Base-by-base conservation (phyloP, 352 stramenopile genomes). In the Peronospora destructor region DNA sequence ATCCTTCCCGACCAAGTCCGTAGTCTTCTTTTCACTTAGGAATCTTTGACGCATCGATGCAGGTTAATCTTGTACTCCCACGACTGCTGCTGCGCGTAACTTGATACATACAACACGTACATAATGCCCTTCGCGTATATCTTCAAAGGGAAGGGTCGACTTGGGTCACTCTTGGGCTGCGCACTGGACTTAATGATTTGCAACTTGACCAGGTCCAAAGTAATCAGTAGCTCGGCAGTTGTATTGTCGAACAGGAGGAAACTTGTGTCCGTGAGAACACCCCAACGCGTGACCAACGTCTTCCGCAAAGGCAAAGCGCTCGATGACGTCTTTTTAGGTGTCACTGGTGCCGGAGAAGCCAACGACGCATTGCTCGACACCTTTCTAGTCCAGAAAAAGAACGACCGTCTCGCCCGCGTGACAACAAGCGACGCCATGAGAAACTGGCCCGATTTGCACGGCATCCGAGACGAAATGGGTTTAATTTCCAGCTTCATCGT, bases 21-120 rank as follows among this genome's bases (percentile, higher is more conserved):
- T 16, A 10, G n/a, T 30, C 37, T 13, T 26, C 2, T 32, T 1
- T 28, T 14, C 21, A 12, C 30, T 42, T 71, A 90, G 76, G 76
- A 48, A 90, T 79, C n/a, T 88, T 64, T n/a, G 88, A 64, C 45
- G 81, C 55, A 10, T 5, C 78, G 77, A 30, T 86, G 75, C 41
- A 79, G 56, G 28, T 89, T 73, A 53, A 90, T 89, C 53, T 81
- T 76, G 67, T 86, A 88, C 56, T 84, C 76, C 81, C 81, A 91
- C 5, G 65, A 67, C 56, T 84, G 77, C 56, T 88, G 78, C 69
- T 86, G 81, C 38, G 75, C 72, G 49, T 82, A 82, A 38, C 71
- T 85, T 28, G 78, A 85, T 35, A 87, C 73, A 43, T 83, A 89
- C 9, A 90, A 53, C 55, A 79, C 76, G 53, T 91, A 86, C 51